Base-by-base conservation (phyloP, 495 filamentous ascomycete genomes). In the Aspergillus indologenus region DNA sequence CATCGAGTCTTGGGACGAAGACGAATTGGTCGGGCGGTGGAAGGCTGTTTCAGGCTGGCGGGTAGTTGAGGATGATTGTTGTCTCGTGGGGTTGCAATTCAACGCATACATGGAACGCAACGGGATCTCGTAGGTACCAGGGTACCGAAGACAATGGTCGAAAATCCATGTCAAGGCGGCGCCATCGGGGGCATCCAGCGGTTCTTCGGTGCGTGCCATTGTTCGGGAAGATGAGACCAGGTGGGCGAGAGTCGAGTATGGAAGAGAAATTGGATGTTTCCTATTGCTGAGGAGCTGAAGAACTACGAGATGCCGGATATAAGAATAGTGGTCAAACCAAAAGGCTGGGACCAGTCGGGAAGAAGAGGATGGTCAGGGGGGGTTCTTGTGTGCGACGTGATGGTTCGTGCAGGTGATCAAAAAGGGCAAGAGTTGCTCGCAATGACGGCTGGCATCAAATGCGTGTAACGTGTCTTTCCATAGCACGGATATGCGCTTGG, bases 41-140 rank as follows among this genome's bases (percentile, higher is more conserved):
- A 79, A 66, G 58, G 66, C 58, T 44, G 75, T 72, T 44, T 75
- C 60, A 61, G 71, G 61, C 53, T 58, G 40, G 63, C 61, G 56
- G 63, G 70, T 60, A 65, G 57, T 46, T 61, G 77, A 48, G 53
- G 71, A 50, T 59, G 75, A n/a, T n/a, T n/a, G 65, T 57, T 50
- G 75, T 71, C 70, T 80, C 65, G 56, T 75, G 5, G 83, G 77
- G 44, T 82, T 77, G 59, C 81, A 86, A 65, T 91, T 91, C 69
- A 91, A 76, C 15, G 79, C 81, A 68, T 90, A 91, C 79, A 90
- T 89, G 57, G 84, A 88, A 53, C 87, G 83, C 20, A 91, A 77
- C 17, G 88, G 88, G 44, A 91, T 85, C 63, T 90, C 87, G 65
- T 89, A 89, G 31, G 77, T 79, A 57, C 76, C 79, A 9, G 86